Evolutionary conservation across 2,329 filamentous ascomycete species (phyloP).

Genomic region (Arachnomyces sp.): DNA sequence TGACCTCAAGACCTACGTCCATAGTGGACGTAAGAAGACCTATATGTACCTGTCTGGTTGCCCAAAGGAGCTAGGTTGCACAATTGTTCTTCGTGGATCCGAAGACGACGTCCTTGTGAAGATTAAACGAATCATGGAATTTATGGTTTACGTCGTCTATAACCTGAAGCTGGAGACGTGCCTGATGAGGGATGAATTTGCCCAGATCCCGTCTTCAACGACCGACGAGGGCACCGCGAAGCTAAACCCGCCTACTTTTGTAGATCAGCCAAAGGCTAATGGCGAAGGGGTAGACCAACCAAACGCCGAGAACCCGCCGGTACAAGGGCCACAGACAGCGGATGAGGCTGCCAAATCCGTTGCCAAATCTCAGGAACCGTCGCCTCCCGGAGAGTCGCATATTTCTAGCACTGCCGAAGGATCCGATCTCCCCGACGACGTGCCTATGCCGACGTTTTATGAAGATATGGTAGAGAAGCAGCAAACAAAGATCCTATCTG

Average conservation of each 20-base stretch:
- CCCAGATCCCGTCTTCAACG: conserved; percentile 56
- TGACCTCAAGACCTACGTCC: conserved; percentile 91
- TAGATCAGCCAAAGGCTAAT: background rate
- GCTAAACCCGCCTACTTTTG: conserved; percentile 6
- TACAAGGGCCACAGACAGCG: conserved; percentile 7
- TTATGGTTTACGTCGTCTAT: conserved; percentile 98
- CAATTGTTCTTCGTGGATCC: conserved; percentile 80
- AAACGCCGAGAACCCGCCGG: conserved; percentile 4
- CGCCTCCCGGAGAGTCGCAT: conserved; percentile 11
- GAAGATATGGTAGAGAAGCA: conserved; percentile 92
- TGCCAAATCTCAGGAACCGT: conserved; percentile 10
- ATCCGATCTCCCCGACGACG: conserved; percentile 60
- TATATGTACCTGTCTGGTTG: conserved; percentile 94
- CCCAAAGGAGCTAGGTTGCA: conserved; percentile 82
- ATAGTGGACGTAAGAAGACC: conserved; percentile 77
- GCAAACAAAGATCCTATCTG: conserved; percentile 84
- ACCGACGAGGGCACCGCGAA: conserved; percentile 9
- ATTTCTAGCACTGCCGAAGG: conserved; percentile 13
- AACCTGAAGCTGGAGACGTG: conserved; percentile 94
- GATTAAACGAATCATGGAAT: conserved; percentile 90
- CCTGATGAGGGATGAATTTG: conserved; percentile 84
- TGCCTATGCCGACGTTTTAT: conserved; percentile 84
- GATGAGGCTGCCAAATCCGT: conserved; percentile 13
- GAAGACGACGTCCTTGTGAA: conserved; percentile 61
- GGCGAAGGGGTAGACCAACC: background rate